Conservation (phyloP, 2,329 filamentous ascomycete genomes). For the Neopestalotiopsis sp. region DNA sequence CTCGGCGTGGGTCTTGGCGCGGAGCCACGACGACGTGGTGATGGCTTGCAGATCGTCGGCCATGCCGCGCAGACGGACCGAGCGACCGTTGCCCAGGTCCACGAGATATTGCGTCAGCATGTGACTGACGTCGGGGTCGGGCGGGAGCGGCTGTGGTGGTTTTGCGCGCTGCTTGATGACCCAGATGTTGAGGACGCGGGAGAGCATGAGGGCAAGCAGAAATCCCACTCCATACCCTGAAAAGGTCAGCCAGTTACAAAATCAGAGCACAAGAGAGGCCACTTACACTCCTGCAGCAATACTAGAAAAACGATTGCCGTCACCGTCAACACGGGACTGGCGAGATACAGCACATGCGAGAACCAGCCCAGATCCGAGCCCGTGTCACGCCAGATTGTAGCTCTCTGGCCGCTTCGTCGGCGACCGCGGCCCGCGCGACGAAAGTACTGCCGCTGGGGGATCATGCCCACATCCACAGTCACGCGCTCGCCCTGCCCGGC, state of each 20-base stretch:
- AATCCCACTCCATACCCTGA: slow-evolving; percentile 55
- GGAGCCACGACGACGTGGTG: slow-evolving; percentile 62
- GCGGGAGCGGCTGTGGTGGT: slow-evolving; percentile 24
- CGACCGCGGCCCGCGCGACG: slow-evolving; percentile 31
- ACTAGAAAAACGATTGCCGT: slow-evolving; percentile 49
- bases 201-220: slow-evolving; percentile 55
- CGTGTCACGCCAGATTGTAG: slow-evolving; percentile 36
- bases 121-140: slow-evolving; percentile 27
- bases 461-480: slow-evolving; percentile 61
- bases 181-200: slow-evolving; percentile 61
- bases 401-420: slow-evolving; percentile 31
- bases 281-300: slow-evolving; percentile 52
- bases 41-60: slow-evolving; percentile 64
- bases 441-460: slow-evolving; percentile 47
- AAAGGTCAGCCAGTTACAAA: slow-evolving; percentile 9
- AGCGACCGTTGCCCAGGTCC: slow-evolving; percentile 56
- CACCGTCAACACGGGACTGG: slow-evolving; percentile 52
- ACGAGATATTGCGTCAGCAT: slow-evolving; percentile 53
- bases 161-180: slow-evolving; percentile 58
- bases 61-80: slow-evolving; percentile 58
- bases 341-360: slow-evolving; percentile 55
- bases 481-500: slow-evolving; percentile 61
- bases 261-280: neutral
- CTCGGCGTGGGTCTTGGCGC: slow-evolving; percentile 54
- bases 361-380: slow-evolving; percentile 48